Evolutionary conservation across 2,329 filamentous ascomycete species (phyloP), one percentile per base, ranked within the genome.

Genomic region (Apiospora arundinis): DNA sequence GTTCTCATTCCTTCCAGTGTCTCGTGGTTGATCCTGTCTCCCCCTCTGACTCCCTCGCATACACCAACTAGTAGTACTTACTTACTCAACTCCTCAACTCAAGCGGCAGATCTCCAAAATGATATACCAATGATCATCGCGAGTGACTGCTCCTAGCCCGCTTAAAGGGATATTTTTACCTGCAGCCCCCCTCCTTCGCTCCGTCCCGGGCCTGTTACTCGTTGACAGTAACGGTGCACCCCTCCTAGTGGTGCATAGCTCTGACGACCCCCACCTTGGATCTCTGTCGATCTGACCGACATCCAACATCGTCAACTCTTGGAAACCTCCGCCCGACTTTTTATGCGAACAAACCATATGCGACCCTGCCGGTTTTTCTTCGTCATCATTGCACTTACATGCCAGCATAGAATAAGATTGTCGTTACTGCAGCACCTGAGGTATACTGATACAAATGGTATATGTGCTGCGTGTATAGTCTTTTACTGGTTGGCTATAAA

Each of bases 261-360:
- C 32, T 40, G 56, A 63, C 32, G 21, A 63, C 56, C 56, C 56
- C 56, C 56, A 63, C 56, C 32, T 40, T 40, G 32, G 56, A 63
- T 63, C 56, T 63, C 32, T 40, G 32, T 63, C 18, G 56, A 63
- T 63, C 56, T 63, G 56, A 12, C 56, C 56, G 32, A 40, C 32
- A 63, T 21, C 56, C 52, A 60, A 60, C 32, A 60, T 37, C 52
- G 52, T 60, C 52, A n/a, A 60, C 52, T 28, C 28, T 32, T 60
- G 28, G 56, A 40, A 63, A 18, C 56, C 28, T 63, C 28, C 52
- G 28, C 52, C 52, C 28, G 37, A 60, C n/a, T 28, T 60, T 60
- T 8, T 37, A 37, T 60, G 28, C 52, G 52, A 60, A 21, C 52
- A 60, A 60, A 60, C 52, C 52, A 60, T 28, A 60, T 37, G 52